Evolutionary conservation across 2,329 filamentous ascomycete species (phyloP), one percentile per base, ranked within the genome.

Genomic region (Scleromitrula shiraiana): DNA sequence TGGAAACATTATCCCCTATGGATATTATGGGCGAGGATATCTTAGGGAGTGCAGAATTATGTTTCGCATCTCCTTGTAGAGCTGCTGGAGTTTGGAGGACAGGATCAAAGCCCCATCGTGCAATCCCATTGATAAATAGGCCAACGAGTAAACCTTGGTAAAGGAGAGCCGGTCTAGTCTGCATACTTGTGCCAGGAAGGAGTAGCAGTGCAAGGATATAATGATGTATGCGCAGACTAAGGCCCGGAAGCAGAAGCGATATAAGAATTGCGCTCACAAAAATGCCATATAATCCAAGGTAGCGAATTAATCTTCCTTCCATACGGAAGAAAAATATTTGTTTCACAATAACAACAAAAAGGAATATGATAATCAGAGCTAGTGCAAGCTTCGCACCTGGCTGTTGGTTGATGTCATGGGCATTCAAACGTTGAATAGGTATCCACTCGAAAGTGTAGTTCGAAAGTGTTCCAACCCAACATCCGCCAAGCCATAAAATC

Each of bases 401-500:
- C 62, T 98, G 89, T 57, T 89, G 83, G 40, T 84, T 70, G 36
- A 98, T 79, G 62, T 98, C 93, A 63, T 94, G 88, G 0, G 83
- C 81, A 7, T 87, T 97, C n/a, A 98, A 75, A 2, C 93, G 83
- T 65, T 89, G 81, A 56, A 98, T 93, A 0, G 93, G 93, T 52
- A 98, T 96, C 68, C 87, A 85, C 59, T 88, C 85, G 61, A 98
- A 88, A 0, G 93, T 97, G 67, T 96, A 94, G 67, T 97, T 97
- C 61, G 91, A 91, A 56, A 98, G 69, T 1, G 88, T 83, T 14
- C 90, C 93, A 32, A 96, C 80, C 85, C 94, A 98, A 62, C 85
- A 89, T 7, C 82, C 83, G 1, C 90, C 90, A 1, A 98, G 73
- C 85, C 89, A 97, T 23, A 97, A 73, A 2, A 97, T 67, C 0